phyloP scores from a whole-genome alignment of 352 stramenopile species.

The Phytophthora lateralis region DNA sequence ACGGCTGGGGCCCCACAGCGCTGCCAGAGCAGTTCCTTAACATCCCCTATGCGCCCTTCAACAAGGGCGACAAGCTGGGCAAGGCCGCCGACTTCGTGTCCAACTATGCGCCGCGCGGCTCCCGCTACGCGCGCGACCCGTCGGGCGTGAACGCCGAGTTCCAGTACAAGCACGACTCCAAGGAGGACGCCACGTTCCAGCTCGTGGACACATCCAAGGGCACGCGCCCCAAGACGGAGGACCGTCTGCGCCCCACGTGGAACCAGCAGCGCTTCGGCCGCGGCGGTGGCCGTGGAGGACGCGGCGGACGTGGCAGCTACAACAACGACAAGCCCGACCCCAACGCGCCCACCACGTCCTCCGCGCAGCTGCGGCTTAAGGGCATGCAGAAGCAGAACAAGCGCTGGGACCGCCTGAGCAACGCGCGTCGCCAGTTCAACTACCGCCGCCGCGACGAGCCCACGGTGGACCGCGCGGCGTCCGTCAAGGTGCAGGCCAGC shows the following conservation, averaged over 20 bases:
- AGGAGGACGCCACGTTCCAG: constrained; percentile 93
- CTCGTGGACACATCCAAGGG: constrained; percentile 94
- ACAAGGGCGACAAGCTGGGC: constrained; percentile 94
- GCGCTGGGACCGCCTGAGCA: constrained; percentile 79
- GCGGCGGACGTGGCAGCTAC: constrained; percentile 33
- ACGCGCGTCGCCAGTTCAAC: constrained; percentile 72
- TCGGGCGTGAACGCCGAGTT: constrained; percentile 93
- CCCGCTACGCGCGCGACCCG: constrained; percentile 66
- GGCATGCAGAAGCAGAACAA: constrained; percentile 89
- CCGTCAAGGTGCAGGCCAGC: constrained; percentile 90
- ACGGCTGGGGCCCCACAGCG: constrained; percentile 84
- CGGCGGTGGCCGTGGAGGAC: constrained; percentile 50
- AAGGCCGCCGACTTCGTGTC: constrained; percentile 94
- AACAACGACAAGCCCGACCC: constrained; percentile 44
- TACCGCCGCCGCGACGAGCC: constrained; percentile 67
- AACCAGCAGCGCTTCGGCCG: constrained; percentile 86
- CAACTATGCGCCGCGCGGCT: constrained; percentile 67
- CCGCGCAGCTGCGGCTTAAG: constrained; percentile 80
- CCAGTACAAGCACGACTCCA: constrained; percentile 93
- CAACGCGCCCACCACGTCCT: constrained; percentile 49
- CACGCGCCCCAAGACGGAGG: constrained; percentile 74
- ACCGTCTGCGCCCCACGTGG: constrained; percentile 81
- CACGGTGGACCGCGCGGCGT: constrained; percentile 77
- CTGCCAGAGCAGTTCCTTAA: constrained; percentile 92
- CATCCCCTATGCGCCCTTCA: constrained; percentile 96